A percentile compares a stretch with the other conserved stretches of the same genome.
Evolutionary conservation across 768 basidiomycete genomes (phyloP).

Genomic region (Suillus brevipes): DNA sequence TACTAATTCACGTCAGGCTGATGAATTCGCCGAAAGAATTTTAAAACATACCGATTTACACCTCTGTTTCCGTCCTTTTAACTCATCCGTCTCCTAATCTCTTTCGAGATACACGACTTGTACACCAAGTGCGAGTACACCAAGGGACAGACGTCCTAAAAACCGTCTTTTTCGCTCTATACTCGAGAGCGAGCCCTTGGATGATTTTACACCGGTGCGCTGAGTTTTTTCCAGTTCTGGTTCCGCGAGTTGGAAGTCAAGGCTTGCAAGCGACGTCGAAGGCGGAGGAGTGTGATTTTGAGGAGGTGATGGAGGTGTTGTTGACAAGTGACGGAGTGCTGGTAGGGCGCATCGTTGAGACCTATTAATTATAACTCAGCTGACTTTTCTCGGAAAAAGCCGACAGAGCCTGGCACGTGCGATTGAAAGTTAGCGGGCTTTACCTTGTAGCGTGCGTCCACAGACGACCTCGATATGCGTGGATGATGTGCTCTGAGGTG

Average conservation of each 20-base stretch:
- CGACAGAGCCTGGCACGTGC: no score
- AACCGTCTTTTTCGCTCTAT: conserved; percentile 70
- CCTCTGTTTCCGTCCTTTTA: conserved; percentile 60
- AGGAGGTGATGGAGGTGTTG: conserved; percentile 20
- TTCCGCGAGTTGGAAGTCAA: conserved; percentile 67
- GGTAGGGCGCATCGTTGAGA: conserved; percentile 21
- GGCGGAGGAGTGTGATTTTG: conserved; percentile 9
- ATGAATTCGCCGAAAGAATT: neutral
- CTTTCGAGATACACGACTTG: conserved; percentile 69
- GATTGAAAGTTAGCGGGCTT: no score
- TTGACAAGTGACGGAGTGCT: conserved; percentile 25
- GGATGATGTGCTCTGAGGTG: conserved; percentile 69
- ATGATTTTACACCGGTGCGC: conserved; percentile 75
- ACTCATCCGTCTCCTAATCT: conserved; percentile 76
- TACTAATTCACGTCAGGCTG: conserved; percentile 29
- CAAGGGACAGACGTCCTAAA: conserved; percentile 56
- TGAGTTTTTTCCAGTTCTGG: conserved; percentile 40
- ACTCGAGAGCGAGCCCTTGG: conserved; percentile 74
- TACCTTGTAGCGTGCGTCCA: no score
- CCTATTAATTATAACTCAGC: no score
- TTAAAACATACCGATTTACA: neutral
- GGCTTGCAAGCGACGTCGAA: conserved; percentile 40
- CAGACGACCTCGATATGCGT: conserved; percentile 76
- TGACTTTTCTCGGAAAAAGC: no score
- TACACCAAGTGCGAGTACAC: conserved; percentile 50